Evolutionary conservation across 1,284 basidiomycete species (phyloP).

Genomic region (Neolentinus lepideus): DNA sequence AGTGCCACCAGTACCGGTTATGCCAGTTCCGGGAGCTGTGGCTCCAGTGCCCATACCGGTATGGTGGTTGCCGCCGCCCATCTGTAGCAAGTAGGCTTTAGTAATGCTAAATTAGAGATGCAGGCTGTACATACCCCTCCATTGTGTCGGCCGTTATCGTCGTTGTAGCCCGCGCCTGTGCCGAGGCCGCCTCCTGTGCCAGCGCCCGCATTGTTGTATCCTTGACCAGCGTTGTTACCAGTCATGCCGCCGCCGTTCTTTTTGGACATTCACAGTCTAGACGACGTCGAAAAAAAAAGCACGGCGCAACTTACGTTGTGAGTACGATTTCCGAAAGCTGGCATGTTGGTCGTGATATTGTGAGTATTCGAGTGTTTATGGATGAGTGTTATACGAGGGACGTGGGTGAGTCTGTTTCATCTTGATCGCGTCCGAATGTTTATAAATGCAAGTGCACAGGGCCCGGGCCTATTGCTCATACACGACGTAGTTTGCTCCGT

Average conservation of each 20-base stretch:
- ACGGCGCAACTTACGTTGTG: background rate
- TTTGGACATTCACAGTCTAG: too few relatives aligned
- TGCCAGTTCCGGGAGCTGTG: background rate
- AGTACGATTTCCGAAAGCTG: background rate
- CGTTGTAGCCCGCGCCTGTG: background rate
- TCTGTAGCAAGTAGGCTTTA: background rate
- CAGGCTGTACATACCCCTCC: background rate
- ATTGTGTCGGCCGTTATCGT: background rate
- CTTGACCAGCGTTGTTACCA: background rate
- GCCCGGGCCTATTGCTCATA: too few relatives aligned
- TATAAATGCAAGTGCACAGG: too few relatives aligned
- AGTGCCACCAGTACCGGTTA: background rate
- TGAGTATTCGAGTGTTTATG: background rate
- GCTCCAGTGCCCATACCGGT: background rate
- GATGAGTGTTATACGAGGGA: background rate
- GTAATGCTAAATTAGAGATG: background rate
- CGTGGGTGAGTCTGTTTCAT: background rate
- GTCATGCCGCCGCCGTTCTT: background rate
- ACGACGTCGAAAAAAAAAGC: too few relatives aligned
- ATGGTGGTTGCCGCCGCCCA: background rate
- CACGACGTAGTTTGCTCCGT: too few relatives aligned
- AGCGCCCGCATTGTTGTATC: background rate
- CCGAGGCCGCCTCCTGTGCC: background rate
- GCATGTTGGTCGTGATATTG: background rate
- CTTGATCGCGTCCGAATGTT: too few relatives aligned